These are phyloP conservation scores for Populus hybrid DNA, from an alignment of 441 rosid species.

Conservation along the genomic window DNA sequence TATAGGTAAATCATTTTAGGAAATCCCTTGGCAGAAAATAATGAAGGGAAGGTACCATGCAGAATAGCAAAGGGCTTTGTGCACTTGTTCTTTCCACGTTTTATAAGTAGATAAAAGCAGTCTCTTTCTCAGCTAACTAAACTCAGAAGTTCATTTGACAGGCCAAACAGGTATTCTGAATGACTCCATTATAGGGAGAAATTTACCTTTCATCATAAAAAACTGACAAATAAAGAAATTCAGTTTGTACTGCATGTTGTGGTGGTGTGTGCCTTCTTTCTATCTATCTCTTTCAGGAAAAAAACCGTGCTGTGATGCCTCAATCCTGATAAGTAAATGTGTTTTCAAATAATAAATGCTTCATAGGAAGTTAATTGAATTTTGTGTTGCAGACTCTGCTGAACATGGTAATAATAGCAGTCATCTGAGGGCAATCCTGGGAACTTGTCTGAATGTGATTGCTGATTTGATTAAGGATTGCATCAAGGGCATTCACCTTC, in stretches of 20 bases:
- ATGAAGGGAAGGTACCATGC: background rate
- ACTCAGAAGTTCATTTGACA: background rate
- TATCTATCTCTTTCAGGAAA: background rate
- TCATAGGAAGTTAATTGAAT: conserved; percentile 18
- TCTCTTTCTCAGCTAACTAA: background rate
- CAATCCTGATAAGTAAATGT: background rate
- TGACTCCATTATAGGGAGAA: background rate
- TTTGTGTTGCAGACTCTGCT: conserved; percentile 51
- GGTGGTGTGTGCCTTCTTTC: background rate
- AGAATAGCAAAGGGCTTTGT: background rate
- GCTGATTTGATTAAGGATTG: conserved; percentile 61
- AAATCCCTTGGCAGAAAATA: background rate
- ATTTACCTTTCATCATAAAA: background rate
- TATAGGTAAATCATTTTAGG: background rate
- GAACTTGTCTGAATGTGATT: conserved; percentile 58
- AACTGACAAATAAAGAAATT: background rate
- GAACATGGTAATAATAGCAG: conserved; percentile 39
- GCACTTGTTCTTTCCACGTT: background rate
- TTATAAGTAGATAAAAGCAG: background rate
- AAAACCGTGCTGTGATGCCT: background rate
- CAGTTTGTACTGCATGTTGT: background rate
- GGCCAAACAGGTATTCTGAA: background rate
- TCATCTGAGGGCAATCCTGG: conserved; percentile 49
- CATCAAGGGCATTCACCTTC: conserved; percentile 55
- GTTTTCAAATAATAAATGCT: background rate